phyloP scores from a whole-genome alignment of 179 eudicot genomes.

The Beta lomatogona region DNA sequence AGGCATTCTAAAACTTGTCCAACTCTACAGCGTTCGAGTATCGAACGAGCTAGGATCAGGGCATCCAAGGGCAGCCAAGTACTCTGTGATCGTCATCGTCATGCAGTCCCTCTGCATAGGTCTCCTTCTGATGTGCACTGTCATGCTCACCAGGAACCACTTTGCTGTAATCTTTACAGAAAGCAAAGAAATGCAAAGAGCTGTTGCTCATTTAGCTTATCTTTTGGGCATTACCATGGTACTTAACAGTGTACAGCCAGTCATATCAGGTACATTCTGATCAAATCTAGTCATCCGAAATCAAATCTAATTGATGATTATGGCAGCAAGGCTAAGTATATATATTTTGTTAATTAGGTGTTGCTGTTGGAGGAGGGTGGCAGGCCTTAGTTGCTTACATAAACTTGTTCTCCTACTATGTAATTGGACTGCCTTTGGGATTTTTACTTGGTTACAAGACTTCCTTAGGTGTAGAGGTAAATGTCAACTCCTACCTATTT shows the following conservation, averaged over 20 bases:
- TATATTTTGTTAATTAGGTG: conserved; percentile 46
- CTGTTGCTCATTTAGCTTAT: conserved; percentile 69
- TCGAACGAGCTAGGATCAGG: conserved; percentile 91
- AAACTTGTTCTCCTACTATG: conserved; percentile 82
- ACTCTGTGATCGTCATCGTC: conserved; percentile 59
- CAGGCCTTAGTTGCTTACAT: conserved; percentile 84
- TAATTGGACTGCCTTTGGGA: conserved; percentile 83
- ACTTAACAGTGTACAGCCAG: conserved; percentile 90
- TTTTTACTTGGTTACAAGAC: conserved; percentile 76
- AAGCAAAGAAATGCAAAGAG: conserved; percentile 61
- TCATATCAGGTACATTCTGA: conserved; percentile 64
- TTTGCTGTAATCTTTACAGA: conserved; percentile 69
- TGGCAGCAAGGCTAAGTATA: neutral
- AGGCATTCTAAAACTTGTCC: neutral
- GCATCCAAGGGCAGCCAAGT: conserved; percentile 83
- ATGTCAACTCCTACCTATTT: neutral
- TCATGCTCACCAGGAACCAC: conserved; percentile 54
- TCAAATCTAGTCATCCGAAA: neutral
- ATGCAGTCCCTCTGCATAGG: conserved; percentile 68
- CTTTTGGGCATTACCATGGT: conserved; percentile 83
- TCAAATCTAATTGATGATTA: neutral
- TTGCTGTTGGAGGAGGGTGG: conserved; percentile 99
- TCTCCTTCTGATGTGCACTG: conserved; percentile 39
- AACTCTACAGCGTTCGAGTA: conserved; percentile 59
- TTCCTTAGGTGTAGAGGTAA: conserved; percentile 76